Conservation (phyloP, 352 stramenopile genomes). For the Phytophthora citrophthora region DNA sequence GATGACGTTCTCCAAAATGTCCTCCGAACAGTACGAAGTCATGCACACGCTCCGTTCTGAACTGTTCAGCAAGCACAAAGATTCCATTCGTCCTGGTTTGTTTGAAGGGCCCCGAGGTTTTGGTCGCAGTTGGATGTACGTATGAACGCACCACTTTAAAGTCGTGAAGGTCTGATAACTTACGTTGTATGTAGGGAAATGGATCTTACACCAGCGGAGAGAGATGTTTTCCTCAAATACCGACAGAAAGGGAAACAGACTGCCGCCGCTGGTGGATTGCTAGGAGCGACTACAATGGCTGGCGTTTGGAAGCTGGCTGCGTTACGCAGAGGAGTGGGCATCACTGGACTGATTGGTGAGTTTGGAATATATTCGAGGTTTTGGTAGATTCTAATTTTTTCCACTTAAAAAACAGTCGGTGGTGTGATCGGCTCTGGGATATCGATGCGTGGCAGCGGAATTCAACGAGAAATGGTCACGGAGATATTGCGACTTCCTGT, state of each 20-base stretch:
- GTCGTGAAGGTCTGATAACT: neutral
- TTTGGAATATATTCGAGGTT: neutral
- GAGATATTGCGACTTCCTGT: slow-evolving; percentile 15
- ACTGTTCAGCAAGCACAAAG: too few relatives aligned
- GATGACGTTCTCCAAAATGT: neutral
- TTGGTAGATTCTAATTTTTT: too few relatives aligned
- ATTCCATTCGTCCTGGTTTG: neutral
- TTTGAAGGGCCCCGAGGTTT: neutral
- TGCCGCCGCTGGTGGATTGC: slow-evolving; percentile 4
- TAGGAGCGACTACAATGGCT: slow-evolving; percentile 20
- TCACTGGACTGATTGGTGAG: slow-evolving; percentile 20
- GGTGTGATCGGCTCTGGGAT: slow-evolving; percentile 10
- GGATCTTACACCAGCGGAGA: slow-evolving; percentile 14
- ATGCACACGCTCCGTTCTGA: slow-evolving; percentile 18
- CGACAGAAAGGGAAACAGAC: slow-evolving; percentile 12
- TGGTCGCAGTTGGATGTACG: slow-evolving; percentile 2
- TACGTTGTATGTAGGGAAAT: neutral
- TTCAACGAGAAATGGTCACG: slow-evolving; percentile 11
- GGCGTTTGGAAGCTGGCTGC: slow-evolving; percentile 21
- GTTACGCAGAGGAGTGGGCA: slow-evolving; percentile 11
- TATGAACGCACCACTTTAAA: neutral
- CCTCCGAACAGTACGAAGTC: slow-evolving; percentile 11
- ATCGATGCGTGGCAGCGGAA: slow-evolving; percentile 1
- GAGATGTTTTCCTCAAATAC: slow-evolving; percentile 22
- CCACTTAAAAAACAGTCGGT: slow-evolving; percentile 4